Conservation (phyloP, 1,284 basidiomycete species). For the Ganoderma lingzhi region DNA sequence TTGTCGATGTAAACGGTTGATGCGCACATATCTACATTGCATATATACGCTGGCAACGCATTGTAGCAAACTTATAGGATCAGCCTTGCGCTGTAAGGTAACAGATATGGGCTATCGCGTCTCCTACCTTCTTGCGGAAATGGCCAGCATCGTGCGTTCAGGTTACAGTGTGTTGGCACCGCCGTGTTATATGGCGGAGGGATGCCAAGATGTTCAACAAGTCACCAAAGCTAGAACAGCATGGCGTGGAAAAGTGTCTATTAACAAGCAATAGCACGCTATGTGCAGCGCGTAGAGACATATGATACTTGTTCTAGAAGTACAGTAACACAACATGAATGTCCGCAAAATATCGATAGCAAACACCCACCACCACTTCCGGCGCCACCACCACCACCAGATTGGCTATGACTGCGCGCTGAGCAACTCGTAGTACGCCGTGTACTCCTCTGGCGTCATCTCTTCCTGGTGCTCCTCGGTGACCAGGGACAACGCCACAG, state of each 20-base stretch:
- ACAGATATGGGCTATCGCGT: too few species aligned
- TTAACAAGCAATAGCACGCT: background rate
- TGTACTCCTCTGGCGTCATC: conserved; percentile 88
- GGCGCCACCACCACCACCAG: too few species aligned
- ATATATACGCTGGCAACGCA: too few species aligned
- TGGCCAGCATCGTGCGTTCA: too few species aligned
- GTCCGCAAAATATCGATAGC: background rate
- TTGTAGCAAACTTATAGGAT: too few species aligned
- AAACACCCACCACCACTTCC: background rate
- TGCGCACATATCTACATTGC: too few species aligned
- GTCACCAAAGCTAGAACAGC: background rate
- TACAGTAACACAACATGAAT: conserved; percentile 6
- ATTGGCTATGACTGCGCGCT: conserved; percentile 22
- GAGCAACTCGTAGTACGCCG: conserved; percentile 73
- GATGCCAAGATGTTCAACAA: background rate
- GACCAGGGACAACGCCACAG: conserved; percentile 73
- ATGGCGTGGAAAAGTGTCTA: background rate
- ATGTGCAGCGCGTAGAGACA: background rate
- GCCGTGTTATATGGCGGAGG: background rate
- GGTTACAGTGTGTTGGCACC: background rate
- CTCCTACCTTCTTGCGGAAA: too few species aligned
- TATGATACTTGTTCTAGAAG: conserved; percentile 14
- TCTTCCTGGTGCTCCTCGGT: conserved; percentile 85
- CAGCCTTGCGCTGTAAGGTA: too few species aligned
- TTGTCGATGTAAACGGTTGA: too few species aligned